Conservation (phyloP, 257 asterid species). For the Vinca minor region DNA sequence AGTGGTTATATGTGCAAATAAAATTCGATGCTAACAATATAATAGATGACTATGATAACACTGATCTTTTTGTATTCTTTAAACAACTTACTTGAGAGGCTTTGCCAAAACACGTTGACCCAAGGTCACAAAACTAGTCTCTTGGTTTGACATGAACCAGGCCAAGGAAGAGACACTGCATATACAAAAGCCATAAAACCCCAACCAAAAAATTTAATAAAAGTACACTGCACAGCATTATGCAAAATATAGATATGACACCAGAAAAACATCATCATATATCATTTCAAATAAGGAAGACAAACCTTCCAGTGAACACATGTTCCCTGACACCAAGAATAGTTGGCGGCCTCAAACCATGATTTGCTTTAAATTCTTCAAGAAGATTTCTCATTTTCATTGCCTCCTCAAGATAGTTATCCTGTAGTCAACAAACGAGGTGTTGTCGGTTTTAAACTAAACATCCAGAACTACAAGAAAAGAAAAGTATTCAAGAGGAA, state of each 20-base stretch:
- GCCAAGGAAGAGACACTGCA: slow-evolving; percentile 99
- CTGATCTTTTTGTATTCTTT: neutral
- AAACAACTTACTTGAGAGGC: slow-evolving; percentile 76
- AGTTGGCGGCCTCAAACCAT: slow-evolving; percentile 95
- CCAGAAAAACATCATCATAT: neutral
- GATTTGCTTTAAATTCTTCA: slow-evolving; percentile 79
- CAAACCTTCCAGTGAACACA: slow-evolving; percentile 96
- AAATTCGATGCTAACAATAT: no score
- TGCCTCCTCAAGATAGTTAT: slow-evolving; percentile 99
- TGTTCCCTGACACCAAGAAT: slow-evolving; percentile 97
- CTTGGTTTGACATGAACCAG: slow-evolving; percentile 98
- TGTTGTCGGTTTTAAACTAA: neutral
- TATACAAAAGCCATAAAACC: slow-evolving; percentile 5
- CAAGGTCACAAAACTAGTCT: slow-evolving; percentile 96
- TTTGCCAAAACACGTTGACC: slow-evolving; percentile 96
- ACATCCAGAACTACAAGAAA: neutral
- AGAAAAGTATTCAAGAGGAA: neutral
- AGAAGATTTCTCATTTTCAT: slow-evolving; percentile 96
- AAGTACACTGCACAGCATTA: neutral
- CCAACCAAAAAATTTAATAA: no score
- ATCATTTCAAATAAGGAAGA: neutral
- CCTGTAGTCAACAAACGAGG: slow-evolving; percentile 37
- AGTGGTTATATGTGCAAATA: no score
- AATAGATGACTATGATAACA: neutral
- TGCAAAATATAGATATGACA: no score